Evolutionary conservation across 305 asterid genomes (phyloP).

Genomic region (Fraxinus albicans): DNA sequence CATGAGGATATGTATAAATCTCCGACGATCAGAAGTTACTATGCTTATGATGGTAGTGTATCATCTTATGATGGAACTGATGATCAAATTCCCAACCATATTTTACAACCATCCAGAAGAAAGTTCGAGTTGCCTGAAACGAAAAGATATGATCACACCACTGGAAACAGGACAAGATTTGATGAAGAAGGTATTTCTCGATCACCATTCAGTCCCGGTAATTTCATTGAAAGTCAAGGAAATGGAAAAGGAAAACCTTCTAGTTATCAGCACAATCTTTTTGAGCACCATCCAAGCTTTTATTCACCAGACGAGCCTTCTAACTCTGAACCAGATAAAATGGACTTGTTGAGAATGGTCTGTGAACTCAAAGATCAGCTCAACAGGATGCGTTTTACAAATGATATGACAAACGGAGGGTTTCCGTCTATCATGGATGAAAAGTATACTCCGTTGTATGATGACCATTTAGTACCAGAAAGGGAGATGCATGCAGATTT

Average conservation of each 20-base stretch:
- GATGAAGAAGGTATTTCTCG: conserved; percentile 28
- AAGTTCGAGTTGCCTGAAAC: conserved; percentile 31
- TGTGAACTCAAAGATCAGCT: conserved; percentile 73
- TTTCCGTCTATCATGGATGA: conserved; percentile 26
- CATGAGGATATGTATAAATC: conserved; percentile 31
- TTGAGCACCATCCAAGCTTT: conserved; percentile 41
- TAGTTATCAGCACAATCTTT: conserved; percentile 27
- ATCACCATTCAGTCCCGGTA: conserved; percentile 31
- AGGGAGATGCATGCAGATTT: conserved; percentile 38
- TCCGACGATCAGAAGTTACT: conserved; percentile 46
- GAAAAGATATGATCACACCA: conserved; percentile 19
- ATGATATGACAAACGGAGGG: conserved; percentile 26
- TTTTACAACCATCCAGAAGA: conserved; percentile 39
- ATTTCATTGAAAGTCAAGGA: conserved; percentile 34
- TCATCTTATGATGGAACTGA: conserved; percentile 72
- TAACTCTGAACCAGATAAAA: conserved; percentile 52
- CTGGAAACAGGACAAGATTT: conserved; percentile 33
- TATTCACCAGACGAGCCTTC: conserved; percentile 35
- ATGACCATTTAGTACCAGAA: conserved; percentile 32
- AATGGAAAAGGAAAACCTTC: conserved; percentile 18
- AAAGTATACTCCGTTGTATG: conserved; percentile 27
- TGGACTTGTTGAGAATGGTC: conserved; percentile 67
- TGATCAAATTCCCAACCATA: conserved; percentile 31
- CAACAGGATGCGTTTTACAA: conserved; percentile 40
- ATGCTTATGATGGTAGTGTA: conserved; percentile 65